These are phyloP conservation scores for Coemansia interrupta DNA, from an alignment of 192 early-diverging fungal species.

Conservation along the genomic window DNA sequence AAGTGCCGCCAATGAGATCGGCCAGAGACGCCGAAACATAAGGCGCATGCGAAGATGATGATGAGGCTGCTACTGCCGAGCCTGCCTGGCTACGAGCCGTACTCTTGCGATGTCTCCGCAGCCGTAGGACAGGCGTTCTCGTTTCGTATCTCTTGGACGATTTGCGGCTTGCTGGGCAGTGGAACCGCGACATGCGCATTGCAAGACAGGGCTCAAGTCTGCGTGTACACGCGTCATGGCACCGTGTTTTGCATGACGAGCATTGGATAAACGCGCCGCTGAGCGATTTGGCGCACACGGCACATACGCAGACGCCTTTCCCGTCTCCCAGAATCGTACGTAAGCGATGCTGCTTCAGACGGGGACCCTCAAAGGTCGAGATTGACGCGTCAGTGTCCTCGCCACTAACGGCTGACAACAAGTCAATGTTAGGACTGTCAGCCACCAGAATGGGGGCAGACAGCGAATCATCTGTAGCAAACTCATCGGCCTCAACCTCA, in stretches of 20 bases:
- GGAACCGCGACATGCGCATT: constrained; percentile 54
- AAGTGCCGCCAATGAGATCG: constrained; percentile 18
- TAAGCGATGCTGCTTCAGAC: constrained; percentile 45
- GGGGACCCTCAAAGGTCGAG: constrained; percentile 49
- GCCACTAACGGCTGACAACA: constrained; percentile 12
- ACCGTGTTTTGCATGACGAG: constrained; percentile 49
- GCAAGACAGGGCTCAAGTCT: constrained; percentile 36
- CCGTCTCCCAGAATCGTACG: constrained; percentile 47
- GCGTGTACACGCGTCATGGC: constrained; percentile 43
- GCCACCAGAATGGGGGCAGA: too few species aligned
- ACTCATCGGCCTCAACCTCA: not conserved
- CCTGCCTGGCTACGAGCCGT: constrained; percentile 15
- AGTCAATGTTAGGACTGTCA: too few species aligned
- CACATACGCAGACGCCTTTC: constrained; percentile 36
- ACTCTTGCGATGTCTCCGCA: constrained; percentile 26
- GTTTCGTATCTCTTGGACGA: constrained; percentile 52
- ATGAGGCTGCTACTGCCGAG: not conserved
- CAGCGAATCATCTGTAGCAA: not conserved
- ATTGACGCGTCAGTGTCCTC: constrained; percentile 49
- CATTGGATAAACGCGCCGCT: constrained; percentile 49
- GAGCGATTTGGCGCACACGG: constrained; percentile 26
- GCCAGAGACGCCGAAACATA: constrained; percentile 10
- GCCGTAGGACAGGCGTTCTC: constrained; percentile 44
- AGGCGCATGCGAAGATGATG: not conserved
- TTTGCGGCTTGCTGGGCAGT: constrained; percentile 47